Base-by-base conservation (phyloP, 208 protist species). In the Trypanosomatidae sp. region DNA sequence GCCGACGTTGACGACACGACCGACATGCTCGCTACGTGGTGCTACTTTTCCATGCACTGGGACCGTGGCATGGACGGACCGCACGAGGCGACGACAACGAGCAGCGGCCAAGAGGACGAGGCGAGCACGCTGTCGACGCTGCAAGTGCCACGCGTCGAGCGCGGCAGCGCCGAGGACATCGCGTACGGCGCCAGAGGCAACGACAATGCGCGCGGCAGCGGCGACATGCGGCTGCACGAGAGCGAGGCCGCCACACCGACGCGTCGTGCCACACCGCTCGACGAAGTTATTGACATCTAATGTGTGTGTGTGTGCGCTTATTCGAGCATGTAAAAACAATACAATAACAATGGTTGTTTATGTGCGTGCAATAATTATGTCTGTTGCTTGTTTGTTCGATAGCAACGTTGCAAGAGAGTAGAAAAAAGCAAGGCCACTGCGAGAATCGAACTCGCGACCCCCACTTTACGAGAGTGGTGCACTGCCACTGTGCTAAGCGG, bases 401-500 rank as follows among this genome's bases (percentile, higher is more conserved):
- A n/a, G n/a, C n/a, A n/a, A n/a, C n/a, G n/a, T n/a, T n/a, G n/a
- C n/a, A n/a, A n/a, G n/a, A 0, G 3, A 30, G 5, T 0, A 35
- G 32, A 37, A 15, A 20, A 37, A 37, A 0, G 8, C n/a, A 26
- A 94, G 86, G 79, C 86, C 78, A 88, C 79, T 94, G 77, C 79
- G 82, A 92, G 86, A 94, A 94, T 94, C 79, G 86, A 90, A 94
- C 86, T 92, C 82, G 79, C 75, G 88, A 92, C 86, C 88, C 83
- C 80, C 80, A 88, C 80, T 95, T 95, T 95, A 92, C 87, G 87
- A 94, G 83, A 95, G 80, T 86, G 77, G 79, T 91, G 84, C 84
- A 90, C 83, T 95, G 78, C 87, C 84, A 94, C 86, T 94, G 86
- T 90, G 86, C 86, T 94, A 94, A 94, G 84, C 84, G 67, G 83